Evolutionary conservation across 2,329 filamentous ascomycete genomes (phyloP).

Genomic region (Alternaria postmessia): DNA sequence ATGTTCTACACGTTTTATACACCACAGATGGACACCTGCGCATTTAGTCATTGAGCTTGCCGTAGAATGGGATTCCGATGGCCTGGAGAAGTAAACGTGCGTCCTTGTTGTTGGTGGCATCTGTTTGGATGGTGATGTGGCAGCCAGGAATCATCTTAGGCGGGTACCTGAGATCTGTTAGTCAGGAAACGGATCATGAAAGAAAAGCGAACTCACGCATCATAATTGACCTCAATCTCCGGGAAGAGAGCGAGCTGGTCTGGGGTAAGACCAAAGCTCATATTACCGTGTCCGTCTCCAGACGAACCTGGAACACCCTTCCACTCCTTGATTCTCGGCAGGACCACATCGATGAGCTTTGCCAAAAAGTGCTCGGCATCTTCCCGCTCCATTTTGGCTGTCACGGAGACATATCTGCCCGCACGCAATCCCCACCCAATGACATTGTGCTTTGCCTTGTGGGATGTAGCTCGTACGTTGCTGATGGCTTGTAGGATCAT

Average conservation of each 20-base stretch:
- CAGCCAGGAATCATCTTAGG: constrained; percentile 84
- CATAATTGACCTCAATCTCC: constrained; percentile 93
- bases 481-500: constrained; percentile 87
- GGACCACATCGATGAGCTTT: constrained; percentile 86
- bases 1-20: constrained; percentile 29
- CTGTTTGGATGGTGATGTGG: constrained; percentile 83
- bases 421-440: constrained; percentile 76
- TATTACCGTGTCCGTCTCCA: constrained; percentile 88
- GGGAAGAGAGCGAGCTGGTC: constrained; percentile 85
- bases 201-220: constrained; percentile 69
- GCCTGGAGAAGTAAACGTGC: constrained; percentile 77
- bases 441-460: constrained; percentile 74
- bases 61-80: constrained; percentile 82
- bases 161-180: constrained; percentile 60
- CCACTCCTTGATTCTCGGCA: constrained; percentile 98
- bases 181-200: neutral
- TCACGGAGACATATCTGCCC: constrained; percentile 77
- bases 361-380: constrained; percentile 89
- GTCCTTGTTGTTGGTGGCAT: constrained; percentile 84
- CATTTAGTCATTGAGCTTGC: constrained; percentile 64
- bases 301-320: constrained; percentile 77
- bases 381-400: constrained; percentile 78
- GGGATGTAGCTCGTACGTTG: constrained; percentile 75
- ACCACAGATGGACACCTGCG: neutral
- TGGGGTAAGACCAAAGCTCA: constrained; percentile 79